Conservation (phyloP, 1,284 basidiomycete genomes). For the Rhodofomes roseus region DNA sequence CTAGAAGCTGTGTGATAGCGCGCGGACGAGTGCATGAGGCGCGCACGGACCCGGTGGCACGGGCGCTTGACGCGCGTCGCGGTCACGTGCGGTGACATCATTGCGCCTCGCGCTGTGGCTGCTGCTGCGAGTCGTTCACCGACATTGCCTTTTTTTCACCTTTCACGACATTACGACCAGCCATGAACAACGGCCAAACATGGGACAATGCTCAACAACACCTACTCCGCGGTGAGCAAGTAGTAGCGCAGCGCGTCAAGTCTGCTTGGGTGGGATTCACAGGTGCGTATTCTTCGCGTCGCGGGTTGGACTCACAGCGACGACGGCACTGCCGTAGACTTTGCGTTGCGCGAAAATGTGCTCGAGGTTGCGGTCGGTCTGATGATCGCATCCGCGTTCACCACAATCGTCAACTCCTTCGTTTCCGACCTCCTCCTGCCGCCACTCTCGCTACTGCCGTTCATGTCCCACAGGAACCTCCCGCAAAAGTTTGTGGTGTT, state of each 20-base stretch:
- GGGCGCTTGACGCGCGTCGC: neutral
- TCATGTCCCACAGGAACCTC: neutral
- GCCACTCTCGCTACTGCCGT: neutral
- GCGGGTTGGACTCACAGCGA: neutral
- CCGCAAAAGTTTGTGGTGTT: neutral
- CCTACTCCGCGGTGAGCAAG: neutral
- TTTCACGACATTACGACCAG: no score
- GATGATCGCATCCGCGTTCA: neutral
- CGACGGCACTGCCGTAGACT: neutral
- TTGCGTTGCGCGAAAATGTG: neutral
- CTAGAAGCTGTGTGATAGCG: no score
- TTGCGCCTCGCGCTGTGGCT: neutral
- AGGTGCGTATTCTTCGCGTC: neutral
- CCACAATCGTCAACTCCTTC: neutral
- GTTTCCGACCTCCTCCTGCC: neutral
- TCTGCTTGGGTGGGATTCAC: neutral
- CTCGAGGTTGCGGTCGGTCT: conserved; percentile 1
- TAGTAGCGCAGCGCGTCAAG: neutral
- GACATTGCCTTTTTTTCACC: no score
- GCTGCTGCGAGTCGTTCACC: neutral
- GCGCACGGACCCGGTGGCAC: no score
- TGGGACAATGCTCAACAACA: neutral
- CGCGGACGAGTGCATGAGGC: no score
- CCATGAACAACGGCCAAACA: neutral
- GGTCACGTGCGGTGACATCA: neutral